These are phyloP conservation scores for Abelmoschus esculentus DNA, from an alignment of 345 rosid genomes.

Conservation along the genomic window DNA sequence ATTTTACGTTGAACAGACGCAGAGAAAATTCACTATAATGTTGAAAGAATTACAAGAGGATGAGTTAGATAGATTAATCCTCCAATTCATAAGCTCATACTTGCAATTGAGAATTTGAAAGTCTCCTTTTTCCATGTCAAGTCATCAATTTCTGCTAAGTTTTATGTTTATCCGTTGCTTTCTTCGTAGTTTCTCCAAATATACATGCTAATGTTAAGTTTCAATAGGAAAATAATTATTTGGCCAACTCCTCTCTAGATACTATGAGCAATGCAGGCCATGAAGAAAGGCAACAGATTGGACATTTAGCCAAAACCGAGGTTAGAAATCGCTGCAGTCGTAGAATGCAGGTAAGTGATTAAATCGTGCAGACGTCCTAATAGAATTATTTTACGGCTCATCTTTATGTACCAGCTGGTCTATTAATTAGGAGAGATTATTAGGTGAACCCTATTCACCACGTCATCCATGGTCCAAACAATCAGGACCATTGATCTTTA, in stretches of 20 bases:
- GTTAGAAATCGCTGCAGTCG: slow-evolving; percentile 80
- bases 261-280: slow-evolving; percentile 26
- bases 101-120: neutral
- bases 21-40: too few species aligned
- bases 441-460: too few species aligned
- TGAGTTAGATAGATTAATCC: neutral
- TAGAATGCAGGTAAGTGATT: slow-evolving; percentile 58
- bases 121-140: neutral
- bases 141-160: neutral
- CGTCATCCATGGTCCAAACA: too few species aligned
- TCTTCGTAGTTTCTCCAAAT: neutral
- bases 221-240: slow-evolving; percentile 34
- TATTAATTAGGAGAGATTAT: too few species aligned
- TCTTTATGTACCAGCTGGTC: too few species aligned
- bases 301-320: slow-evolving; percentile 49
- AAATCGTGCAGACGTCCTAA: neutral
- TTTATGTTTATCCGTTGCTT: neutral
- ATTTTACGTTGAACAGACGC: too few species aligned
- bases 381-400: too few species aligned
- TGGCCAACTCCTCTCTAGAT: slow-evolving; percentile 23
- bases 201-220: neutral
- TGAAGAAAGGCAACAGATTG: slow-evolving; percentile 53
- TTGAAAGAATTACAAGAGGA: too few species aligned
- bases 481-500: too few species aligned
- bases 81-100: neutral